A percentile compares a stretch with the other conserved stretches of the same genome.
phyloP scores from a whole-genome alignment of 768 basidiomycete species.

The Serendipita sp. region DNA sequence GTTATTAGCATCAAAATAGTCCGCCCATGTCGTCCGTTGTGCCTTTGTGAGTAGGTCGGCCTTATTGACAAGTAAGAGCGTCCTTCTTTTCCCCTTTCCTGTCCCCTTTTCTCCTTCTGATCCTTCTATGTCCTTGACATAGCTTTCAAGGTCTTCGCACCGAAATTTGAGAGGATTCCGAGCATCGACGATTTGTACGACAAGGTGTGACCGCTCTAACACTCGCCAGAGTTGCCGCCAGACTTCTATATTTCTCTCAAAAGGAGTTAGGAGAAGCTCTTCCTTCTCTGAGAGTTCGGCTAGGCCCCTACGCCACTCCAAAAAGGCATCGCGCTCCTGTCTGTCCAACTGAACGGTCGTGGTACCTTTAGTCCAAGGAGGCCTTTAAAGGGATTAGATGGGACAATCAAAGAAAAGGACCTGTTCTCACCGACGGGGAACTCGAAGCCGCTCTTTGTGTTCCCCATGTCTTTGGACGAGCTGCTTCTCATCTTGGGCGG shows the following conservation, averaged over 20 bases:
- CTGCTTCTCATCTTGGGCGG: slow-evolving; percentile 63
- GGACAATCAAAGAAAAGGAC: background rate
- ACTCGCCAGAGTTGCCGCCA: slow-evolving; percentile 99
- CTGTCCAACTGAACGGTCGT: slow-evolving; percentile 64
- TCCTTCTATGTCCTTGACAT: slow-evolving; percentile 73
- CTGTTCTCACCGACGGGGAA: slow-evolving; percentile 43
- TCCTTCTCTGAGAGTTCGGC: slow-evolving; percentile 81
- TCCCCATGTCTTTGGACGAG: slow-evolving; percentile 58
- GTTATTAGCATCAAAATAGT: slow-evolving; percentile 65
- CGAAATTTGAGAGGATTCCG: slow-evolving; percentile 86
- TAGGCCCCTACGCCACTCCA: slow-evolving; percentile 84
- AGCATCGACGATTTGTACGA: slow-evolving; percentile 93
- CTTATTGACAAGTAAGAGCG: slow-evolving; percentile 84
- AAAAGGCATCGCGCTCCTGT: slow-evolving; percentile 77
- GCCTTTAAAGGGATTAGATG: slow-evolving; percentile 25
- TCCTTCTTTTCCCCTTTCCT: slow-evolving; percentile 52
- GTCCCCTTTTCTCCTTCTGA: slow-evolving; percentile 67
- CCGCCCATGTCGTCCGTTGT: slow-evolving; percentile 88
- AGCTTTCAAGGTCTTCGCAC: slow-evolving; percentile 79
- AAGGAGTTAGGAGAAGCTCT: slow-evolving; percentile 81
- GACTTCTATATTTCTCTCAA: slow-evolving; percentile 94
- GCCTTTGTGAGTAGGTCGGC: slow-evolving; percentile 75
- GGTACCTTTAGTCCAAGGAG: slow-evolving; percentile 75
- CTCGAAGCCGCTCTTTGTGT: slow-evolving; percentile 58
- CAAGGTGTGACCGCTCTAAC: slow-evolving; percentile 80